Conservation (phyloP, 176 grass and related monocot genomes). For the Elaeis guineensis region DNA sequence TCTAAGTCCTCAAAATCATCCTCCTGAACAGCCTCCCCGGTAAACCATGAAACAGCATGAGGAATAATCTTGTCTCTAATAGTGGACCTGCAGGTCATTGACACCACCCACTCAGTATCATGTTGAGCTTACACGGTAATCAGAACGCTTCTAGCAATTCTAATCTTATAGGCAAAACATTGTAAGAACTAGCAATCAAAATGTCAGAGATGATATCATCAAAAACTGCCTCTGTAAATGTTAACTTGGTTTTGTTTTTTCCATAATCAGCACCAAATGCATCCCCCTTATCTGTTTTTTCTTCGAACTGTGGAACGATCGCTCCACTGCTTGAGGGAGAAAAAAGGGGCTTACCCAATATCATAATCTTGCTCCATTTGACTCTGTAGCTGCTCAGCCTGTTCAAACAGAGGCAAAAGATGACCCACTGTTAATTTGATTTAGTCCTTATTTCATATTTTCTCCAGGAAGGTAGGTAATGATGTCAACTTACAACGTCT, state of each 20-base stretch:
- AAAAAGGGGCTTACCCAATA: conserved; percentile 8
- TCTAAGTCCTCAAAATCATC: conserved; percentile 3
- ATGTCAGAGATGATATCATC: too few species aligned
- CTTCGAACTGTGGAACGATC: too few species aligned
- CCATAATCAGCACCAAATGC: too few species aligned
- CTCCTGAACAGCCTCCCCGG: conserved; percentile 7
- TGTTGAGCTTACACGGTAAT: not conserved
- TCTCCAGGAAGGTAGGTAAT: not conserved
- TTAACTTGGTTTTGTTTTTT: too few species aligned
- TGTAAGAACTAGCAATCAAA: too few species aligned
- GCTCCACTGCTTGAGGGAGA: too few species aligned
- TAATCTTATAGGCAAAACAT: too few species aligned
- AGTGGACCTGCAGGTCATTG: not conserved
- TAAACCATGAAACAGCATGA: conserved; percentile 17
- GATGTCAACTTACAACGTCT: conserved; percentile 6
- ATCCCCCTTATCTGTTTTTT: too few species aligned
- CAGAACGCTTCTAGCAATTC: too few species aligned
- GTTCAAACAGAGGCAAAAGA: not conserved
- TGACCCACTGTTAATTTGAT: too few species aligned
- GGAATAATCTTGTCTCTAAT: conserved; percentile 17
- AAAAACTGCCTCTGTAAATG: too few species aligned
- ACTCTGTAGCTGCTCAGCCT: conserved; percentile 14
- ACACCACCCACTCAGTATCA: not conserved
- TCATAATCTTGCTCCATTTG: conserved; percentile 16
- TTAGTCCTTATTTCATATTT: too few species aligned